phyloP scores from a whole-genome alignment of 805 yeast species.

The Grigorovia yakushimaensis region DNA sequence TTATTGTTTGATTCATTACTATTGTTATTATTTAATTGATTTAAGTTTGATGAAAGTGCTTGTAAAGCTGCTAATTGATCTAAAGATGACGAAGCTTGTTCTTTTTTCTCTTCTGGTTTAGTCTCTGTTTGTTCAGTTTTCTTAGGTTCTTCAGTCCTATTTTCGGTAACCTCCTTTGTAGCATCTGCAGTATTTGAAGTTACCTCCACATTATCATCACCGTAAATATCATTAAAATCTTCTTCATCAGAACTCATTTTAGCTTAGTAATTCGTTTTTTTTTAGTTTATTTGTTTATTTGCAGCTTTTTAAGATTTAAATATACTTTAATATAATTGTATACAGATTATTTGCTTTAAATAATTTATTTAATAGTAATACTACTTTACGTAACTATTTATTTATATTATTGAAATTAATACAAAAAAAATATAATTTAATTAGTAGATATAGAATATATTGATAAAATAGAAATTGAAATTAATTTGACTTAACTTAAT shows the following conservation, averaged over 20 bases:
- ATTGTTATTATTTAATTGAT: constrained; percentile 16
- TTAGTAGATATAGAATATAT: background rate
- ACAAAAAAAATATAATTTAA: background rate
- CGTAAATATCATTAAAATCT: constrained; percentile 88
- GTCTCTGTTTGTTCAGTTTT: constrained; percentile 1
- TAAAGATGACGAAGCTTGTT: constrained; percentile 7
- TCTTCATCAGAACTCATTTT: constrained; percentile 78
- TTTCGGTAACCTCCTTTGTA: constrained; percentile 3
- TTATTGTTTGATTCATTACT: constrained; percentile 7
- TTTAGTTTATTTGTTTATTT: background rate
- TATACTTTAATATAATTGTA: background rate
- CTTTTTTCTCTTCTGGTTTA: background rate
- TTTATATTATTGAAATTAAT: no score
- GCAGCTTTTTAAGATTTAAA: background rate
- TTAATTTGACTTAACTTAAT: background rate
- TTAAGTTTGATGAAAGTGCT: constrained; percentile 27
- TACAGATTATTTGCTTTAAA: background rate
- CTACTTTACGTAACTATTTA: background rate
- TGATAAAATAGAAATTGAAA: background rate
- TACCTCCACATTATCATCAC: constrained; percentile 21
- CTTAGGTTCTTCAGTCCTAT: constrained; percentile 1
- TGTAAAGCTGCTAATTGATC: constrained; percentile 30
- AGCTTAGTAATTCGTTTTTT: background rate
- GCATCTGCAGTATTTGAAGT: constrained; percentile 6
- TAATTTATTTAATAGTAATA: no score